Evolutionary conservation across 176 grass and related monocot genomes (phyloP), one percentile per base, ranked within the genome.

Genomic region (Paspalum vaginatum): DNA sequence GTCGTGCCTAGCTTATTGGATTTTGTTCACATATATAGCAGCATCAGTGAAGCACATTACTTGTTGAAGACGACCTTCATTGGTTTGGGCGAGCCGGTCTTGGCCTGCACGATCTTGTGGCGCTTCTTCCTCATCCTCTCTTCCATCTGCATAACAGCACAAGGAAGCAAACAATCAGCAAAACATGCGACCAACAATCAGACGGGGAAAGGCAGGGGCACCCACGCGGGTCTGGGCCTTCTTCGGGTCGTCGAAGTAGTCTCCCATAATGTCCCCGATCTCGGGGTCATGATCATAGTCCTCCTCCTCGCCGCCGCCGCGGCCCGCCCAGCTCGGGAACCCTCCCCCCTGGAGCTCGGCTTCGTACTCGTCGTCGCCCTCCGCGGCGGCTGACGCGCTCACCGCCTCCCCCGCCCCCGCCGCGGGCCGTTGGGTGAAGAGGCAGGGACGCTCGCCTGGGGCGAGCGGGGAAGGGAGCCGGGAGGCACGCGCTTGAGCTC

Each of bases 21-120:
- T 74, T 22, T 74, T 76, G 44, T 62, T 57, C 12, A 21, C 42
- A 84, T 20, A 40, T 54, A 37, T 82, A 38, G 53, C 52, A 65
- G 54, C 21, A 6, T 48, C 7, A 60, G 53, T 63, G 49, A 4
- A 32, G 16, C 26, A n/a, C 26, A 85, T 93, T 92, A 98, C 92
- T 98, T 98, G 80, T 95, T 95, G 74, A 98, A 98, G 78, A 84
- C 71, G 50, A 98, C 85, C 65, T 91, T 91, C 81, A 88, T 91
- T n/a, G 90, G 86, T 11, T 87, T 84, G 11, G 84, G 26, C 7
- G 95, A 94, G 15, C 95, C 95, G 37, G 95, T 93, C 83, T 98
- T 98, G 25, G 90, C 61, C 47, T 98, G 95, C 83, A 98, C 65
- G 45, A 98, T 93, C 77, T 95, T 98, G 66, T 85, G 74, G 53